phyloP scores from a whole-genome alignment of 2,329 filamentous ascomycete species.

The Penicillium sp. region DNA sequence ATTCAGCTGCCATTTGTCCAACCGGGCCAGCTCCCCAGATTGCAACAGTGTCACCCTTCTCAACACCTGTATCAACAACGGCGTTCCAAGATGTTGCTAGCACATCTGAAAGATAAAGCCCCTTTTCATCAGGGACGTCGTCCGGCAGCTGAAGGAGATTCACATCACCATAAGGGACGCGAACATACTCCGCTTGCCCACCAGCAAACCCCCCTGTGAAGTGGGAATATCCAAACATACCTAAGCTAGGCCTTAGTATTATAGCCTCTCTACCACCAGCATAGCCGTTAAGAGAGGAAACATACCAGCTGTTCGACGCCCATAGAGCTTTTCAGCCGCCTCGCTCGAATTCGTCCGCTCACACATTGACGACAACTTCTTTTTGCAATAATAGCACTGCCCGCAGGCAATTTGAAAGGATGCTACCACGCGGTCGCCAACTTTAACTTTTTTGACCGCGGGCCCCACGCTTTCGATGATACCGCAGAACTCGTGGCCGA shows the following conservation, averaged over 20 bases:
- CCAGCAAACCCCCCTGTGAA: slow-evolving; percentile 82
- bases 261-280: slow-evolving; percentile 4
- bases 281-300: background rate
- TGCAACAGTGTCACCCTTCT: slow-evolving; percentile 71
- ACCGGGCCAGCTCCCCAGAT: slow-evolving; percentile 82
- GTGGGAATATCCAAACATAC: slow-evolving; percentile 67
- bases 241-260: slow-evolving; percentile 6
- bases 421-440: slow-evolving; percentile 72
- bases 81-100: slow-evolving; percentile 74
- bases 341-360: slow-evolving; percentile 74
- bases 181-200: slow-evolving; percentile 79
- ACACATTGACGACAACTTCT: slow-evolving; percentile 77
- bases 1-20: slow-evolving; percentile 71
- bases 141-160: slow-evolving; percentile 78
- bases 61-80: slow-evolving; percentile 76
- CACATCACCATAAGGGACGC: slow-evolving; percentile 74
- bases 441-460: slow-evolving; percentile 53
- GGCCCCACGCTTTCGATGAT: slow-evolving; percentile 55
- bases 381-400: slow-evolving; percentile 72
- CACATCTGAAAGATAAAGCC: slow-evolving; percentile 75
- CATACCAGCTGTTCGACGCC: slow-evolving; percentile 67
- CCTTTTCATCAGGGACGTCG: slow-evolving; percentile 77
- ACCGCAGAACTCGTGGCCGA: slow-evolving; percentile 58
- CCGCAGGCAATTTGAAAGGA: slow-evolving; percentile 75
- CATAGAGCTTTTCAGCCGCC: slow-evolving; percentile 71